These are phyloP conservation scores for Mycena rosella DNA, from an alignment of 768 basidiomycete species.

Conservation along the genomic window DNA sequence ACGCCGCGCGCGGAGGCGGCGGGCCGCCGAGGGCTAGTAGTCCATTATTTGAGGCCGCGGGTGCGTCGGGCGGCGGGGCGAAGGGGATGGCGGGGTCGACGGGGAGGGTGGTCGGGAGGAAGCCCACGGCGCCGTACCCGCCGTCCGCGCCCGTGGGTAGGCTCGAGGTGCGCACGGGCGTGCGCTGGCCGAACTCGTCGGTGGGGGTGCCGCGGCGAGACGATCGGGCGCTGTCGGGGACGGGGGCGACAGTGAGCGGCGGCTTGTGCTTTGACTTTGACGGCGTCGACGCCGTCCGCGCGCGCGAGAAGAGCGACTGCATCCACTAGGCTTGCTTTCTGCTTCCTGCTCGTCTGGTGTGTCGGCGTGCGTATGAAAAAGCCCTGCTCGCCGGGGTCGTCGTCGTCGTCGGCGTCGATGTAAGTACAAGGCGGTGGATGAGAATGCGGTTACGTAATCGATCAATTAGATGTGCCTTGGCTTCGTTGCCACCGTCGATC, in stretches of 20 bases:
- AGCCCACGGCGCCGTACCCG: slow-evolving; percentile 16
- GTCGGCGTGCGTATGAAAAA: no score
- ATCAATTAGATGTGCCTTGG: no score
- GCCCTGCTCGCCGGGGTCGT: no score
- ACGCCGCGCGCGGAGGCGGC: slow-evolving; percentile 37
- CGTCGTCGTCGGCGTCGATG: no score
- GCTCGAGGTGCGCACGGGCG: no score
- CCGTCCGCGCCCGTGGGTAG: not conserved
- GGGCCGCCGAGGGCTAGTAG: no score
- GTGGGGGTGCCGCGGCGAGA: not conserved
- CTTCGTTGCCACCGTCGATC: no score
- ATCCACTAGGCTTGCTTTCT: no score
- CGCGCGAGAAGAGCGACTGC: slow-evolving; percentile 31
- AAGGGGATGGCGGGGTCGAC: not conserved
- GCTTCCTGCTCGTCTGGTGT: no score
- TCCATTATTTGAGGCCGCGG: no score
- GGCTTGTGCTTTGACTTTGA: slow-evolving; percentile 15
- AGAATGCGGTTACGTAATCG: no score
- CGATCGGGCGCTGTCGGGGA: not conserved
- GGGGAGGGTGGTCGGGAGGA: slow-evolving; percentile 19
- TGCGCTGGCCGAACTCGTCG: slow-evolving; percentile 15
- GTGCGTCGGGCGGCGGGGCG: not conserved
- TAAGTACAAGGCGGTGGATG: no score
- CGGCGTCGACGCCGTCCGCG: slow-evolving; percentile 32
- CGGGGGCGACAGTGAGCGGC: not conserved